Evolutionary conservation across 306 rosid species (phyloP).

Genomic region (Inga laurina): DNA sequence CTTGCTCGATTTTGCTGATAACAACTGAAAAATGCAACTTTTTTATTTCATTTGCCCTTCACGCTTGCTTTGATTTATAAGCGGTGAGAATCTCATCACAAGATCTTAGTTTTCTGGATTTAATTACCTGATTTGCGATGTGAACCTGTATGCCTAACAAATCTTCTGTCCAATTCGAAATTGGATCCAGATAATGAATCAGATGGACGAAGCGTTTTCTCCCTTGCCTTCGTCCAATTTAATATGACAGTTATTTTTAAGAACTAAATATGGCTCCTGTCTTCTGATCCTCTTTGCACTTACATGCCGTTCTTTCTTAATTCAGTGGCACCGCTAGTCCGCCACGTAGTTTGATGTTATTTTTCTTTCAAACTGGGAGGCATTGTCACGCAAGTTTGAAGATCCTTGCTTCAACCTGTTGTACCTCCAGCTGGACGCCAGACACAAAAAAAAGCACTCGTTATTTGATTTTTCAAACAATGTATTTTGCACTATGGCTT

Average conservation of each 20-base stretch:
- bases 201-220: neutral
- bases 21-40: no score
- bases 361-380: neutral
- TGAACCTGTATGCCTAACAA: neutral
- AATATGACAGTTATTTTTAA: neutral
- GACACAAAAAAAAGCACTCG: neutral
- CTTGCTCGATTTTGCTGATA: neutral
- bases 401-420: neutral
- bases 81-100: neutral
- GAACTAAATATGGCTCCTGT: neutral
- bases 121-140: neutral
- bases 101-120: neutral
- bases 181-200: neutral
- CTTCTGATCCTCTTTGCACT: neutral
- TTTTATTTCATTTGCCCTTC: neutral
- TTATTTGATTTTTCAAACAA: neutral
- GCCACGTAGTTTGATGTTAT: neutral
- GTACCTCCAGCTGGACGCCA: neutral
- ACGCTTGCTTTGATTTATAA: neutral
- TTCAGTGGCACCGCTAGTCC: neutral
- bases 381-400: neutral
- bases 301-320: neutral
- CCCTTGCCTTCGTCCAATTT: neutral
- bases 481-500: neutral
- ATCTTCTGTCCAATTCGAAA: neutral